phyloP scores from a whole-genome alignment of 2,329 filamentous ascomycete genomes.

The Chaetomium sp. region DNA sequence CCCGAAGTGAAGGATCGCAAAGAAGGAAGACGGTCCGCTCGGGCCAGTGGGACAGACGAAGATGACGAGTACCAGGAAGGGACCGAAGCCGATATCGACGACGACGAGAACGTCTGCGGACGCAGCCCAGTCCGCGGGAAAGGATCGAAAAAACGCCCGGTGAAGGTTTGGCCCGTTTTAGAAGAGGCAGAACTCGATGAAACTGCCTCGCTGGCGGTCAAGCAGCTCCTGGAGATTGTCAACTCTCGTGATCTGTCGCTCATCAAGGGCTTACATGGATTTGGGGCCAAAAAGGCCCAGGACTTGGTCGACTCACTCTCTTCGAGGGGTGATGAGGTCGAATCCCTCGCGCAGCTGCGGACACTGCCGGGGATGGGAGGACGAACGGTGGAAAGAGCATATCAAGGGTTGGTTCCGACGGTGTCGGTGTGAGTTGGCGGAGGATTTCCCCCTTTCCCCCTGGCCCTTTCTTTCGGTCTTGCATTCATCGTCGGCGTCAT shows the following conservation, averaged over 20 bases:
- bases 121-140: slow-evolving; percentile 17
- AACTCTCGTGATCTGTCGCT: slow-evolving; percentile 62
- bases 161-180: slow-evolving; percentile 5
- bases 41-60: slow-evolving; percentile 31
- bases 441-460: no score
- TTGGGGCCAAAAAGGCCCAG: slow-evolving; percentile 65
- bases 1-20: not conserved
- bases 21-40: not conserved
- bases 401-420: slow-evolving; percentile 38
- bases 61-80: slow-evolving; percentile 36
- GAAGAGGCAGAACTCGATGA: slow-evolving; percentile 1
- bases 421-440: no score
- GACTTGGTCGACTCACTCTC: slow-evolving; percentile 54
- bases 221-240: slow-evolving; percentile 60
- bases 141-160: slow-evolving; percentile 4
- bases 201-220: slow-evolving; percentile 44
- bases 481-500: not conserved
- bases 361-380: slow-evolving; percentile 52
- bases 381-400: slow-evolving; percentile 50
- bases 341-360: slow-evolving; percentile 45
- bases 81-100: slow-evolving; percentile 37
- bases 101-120: slow-evolving; percentile 26
- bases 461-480: no score
- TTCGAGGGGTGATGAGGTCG: slow-evolving; percentile 36
- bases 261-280: slow-evolving; percentile 62